A percentile compares a stretch with the other conserved stretches of the same genome.
These are phyloP conservation scores for Parastagonospora nodorum DNA, from an alignment of 2,329 filamentous ascomycete genomes.

Conservation along the genomic window DNA sequence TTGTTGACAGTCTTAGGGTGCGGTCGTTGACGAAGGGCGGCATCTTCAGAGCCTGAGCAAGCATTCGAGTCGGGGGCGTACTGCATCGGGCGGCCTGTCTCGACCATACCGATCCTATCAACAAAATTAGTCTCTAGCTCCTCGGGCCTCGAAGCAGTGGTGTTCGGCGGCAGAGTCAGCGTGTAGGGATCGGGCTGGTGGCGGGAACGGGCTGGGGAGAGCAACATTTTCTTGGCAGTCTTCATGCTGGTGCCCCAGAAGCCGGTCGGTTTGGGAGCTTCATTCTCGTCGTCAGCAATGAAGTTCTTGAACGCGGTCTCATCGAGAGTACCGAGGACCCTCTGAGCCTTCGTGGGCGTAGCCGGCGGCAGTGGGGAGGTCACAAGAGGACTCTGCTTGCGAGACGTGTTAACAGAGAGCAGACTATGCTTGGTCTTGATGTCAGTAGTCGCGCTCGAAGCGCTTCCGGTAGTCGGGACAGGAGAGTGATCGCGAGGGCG, in stretches of 20 bases:
- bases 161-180: not conserved
- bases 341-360: conserved; percentile 12
- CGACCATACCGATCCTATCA: conserved; percentile 12
- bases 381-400: not conserved
- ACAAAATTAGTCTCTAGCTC: conserved; percentile 8
- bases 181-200: not conserved
- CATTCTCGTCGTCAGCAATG: not conserved
- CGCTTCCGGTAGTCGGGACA: no score
- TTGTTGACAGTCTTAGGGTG: not conserved
- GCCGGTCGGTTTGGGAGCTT: conserved; percentile 8
- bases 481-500: no score
- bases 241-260: conserved; percentile 11
- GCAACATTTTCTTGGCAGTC: conserved; percentile 16
- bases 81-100: not conserved
- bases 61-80: not conserved
- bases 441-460: not conserved
- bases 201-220: not conserved
- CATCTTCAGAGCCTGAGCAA: not conserved
- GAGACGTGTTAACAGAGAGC: conserved; percentile 16
- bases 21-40: not conserved
- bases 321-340: not conserved
- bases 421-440: conserved; percentile 24
- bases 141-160: not conserved
- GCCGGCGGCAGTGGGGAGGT: conserved; percentile 17
- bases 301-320: no score